Base-by-base conservation (phyloP, 2,329 filamentous ascomycete species). In the Xylaria sp. region DNA sequence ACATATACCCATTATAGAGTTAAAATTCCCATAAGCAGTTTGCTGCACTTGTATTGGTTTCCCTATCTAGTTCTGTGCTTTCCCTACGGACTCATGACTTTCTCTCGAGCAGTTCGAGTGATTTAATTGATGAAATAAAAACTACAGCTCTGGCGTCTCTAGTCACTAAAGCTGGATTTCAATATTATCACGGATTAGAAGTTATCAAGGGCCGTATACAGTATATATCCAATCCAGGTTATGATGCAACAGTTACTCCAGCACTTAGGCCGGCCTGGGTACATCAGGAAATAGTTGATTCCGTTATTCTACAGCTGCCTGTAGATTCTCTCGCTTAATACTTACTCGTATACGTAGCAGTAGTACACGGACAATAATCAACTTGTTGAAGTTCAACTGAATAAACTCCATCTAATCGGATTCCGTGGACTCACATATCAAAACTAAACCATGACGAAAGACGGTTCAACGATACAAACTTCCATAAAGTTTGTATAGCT, bases 1-100 rank as follows among this genome's bases (percentile, higher is more conserved):
- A 29, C 58, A 66, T 66, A 66, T 69, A 69, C 67, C 67, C 63
- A 61, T 58, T 50, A 69, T 67, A 67, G 60, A 66, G 55, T 20
- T 66, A 47, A 31, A 45, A n/a, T 45, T 45, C 25, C 44, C 33
- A 63, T 56, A 33, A 29, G 44, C 49, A 22, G n/a, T 7, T 44
- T 59, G 4, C 15, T 42, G 10, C 29, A 6, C 13, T 27, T 31
- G 9, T 57, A 17, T 44, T 15, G 7, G 39, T 55, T 27, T 38
- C 22, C 15, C 45, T 17, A 27, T 5, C 22, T 49, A 25, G 2
- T 29, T 27, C 10, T 38, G 27, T 31, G 27, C 11, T 50, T 17
- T 50, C 5, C 25, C 15, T 20, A 10, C 11, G 25, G 15, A 38
- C 10, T n/a, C 15, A 0, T 17, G n/a, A 31, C 15, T 31, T 50